Evolutionary conservation across 2,329 filamentous ascomycete species (phyloP), one percentile per base, ranked within the genome.

Genomic region (Cercospora sp.): DNA sequence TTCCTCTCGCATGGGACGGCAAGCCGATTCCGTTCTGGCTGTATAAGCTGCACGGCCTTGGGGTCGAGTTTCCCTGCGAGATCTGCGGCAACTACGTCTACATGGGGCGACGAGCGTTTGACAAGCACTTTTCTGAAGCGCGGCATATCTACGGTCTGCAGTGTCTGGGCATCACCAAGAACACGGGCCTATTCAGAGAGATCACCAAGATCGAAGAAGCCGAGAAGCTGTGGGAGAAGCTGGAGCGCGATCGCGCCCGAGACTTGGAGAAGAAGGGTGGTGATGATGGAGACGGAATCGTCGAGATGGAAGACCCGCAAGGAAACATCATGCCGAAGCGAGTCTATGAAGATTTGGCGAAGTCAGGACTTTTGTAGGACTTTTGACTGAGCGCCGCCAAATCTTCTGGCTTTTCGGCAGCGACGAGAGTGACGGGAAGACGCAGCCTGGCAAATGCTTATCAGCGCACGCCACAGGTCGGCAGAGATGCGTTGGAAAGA

Each of bases 321-420:
- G 95, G 95, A 58, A 98, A 99, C 76, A 95, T 99, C 66, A 99
- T 99, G 95, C 95, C 96, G 0, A 93, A 97, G 82, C 97, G 97
- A 85, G 94, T 99, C 64, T 99, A 97, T 80, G 90, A 94, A 73
- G 95, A 99, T 85, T 82, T 98, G 80, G 91, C 93, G 80, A 97
- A 96, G 82, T 93, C 97, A 79, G 94, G 94, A 36, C 84, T 97
- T 76, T 82, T 96, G 72, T 95, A 84, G 79, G 64, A 64, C 12
- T 13, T 28, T 20, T 53, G 40, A 63, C 10, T 45, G 13, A n/a
- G 26, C 60, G 30, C 2, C 42, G 60, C 23, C 33, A 5, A 36
- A 7, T 45, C 10, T 45, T 61, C 36, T 18, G 23, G 23, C 20
- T 13, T 55, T 26, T 26, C 13, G 7, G 48, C 12, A 16, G 10